Evolutionary conservation across 805 yeast genomes (phyloP), one percentile per base, ranked within the genome.

Genomic region (Danielia reshetovae): DNA sequence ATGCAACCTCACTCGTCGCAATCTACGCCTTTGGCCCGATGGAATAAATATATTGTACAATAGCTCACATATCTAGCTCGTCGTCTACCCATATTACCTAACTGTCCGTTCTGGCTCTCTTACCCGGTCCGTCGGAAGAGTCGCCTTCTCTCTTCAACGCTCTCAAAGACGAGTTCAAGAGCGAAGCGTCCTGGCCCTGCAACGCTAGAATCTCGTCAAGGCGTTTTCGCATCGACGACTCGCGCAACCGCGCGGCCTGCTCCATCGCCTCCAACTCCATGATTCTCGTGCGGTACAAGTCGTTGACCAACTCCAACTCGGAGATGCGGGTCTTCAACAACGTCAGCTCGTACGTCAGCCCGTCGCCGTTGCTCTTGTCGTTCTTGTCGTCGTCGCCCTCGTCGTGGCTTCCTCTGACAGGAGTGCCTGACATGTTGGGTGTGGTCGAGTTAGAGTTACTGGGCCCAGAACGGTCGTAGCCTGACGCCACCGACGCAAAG

Each of bases 261-360:
- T 75, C 81, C 73, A 70, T 65, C 14, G 77, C 78, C 60, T 90
- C 96, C 44, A 90, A 68, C 54, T 90, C 96, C 56, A 74, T 68
- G 28, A 90, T 85, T 46, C 95, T 75, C 5, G 90, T 76, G 48
- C 85, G 76, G 65, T 87, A 85, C 39, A 90, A 64, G 54, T 89
- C 97, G 50, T 88, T 89, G 26, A 90, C 95, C 27, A 89, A 68
- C 56, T 90, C 97, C 42, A 90, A 71, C 56, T 90, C 97, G 9
- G 84, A 77, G 15, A 89, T 85, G 39, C 94, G 70, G 0, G 96
- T 85, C 44, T 77, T 76, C 43, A 89, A 62, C 17, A 59, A 49
- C 17, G 68, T 62, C 10, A 58, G 48, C 43, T 64, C 70, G 42
- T 62, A 62, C 12, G 23, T 23, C 16, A n/a, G 12, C 26, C 14